Conservation (phyloP, 768 basidiomycete genomes). For the Hygrocybe punicea region DNA sequence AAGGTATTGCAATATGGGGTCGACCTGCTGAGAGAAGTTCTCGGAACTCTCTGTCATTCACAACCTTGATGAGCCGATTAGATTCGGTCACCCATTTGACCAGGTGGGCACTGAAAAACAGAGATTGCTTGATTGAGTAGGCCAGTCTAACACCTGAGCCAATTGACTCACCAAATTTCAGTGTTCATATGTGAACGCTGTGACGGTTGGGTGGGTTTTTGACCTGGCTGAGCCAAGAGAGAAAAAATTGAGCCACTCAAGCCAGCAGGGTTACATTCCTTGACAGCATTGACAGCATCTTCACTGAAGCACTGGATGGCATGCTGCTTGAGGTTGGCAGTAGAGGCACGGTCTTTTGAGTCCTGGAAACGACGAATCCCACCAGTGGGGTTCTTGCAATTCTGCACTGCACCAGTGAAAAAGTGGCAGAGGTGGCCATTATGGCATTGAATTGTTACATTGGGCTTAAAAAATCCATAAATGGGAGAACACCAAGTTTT, state of each 20-base stretch:
- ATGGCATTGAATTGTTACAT: no score
- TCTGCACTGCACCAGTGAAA: slow-evolving; percentile 13
- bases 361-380: slow-evolving; percentile 20
- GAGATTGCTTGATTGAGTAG: slow-evolving; percentile 3
- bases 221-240: slow-evolving; percentile 25
- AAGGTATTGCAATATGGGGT: slow-evolving; percentile 36
- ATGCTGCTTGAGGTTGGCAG: slow-evolving; percentile 29
- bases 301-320: slow-evolving; percentile 28
- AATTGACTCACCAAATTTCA: slow-evolving; percentile 9
- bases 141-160: neutral
- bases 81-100: slow-evolving; percentile 36
- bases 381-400: slow-evolving; percentile 12
- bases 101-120: slow-evolving; percentile 23
- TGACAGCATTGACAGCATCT: slow-evolving; percentile 11
- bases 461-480: no score
- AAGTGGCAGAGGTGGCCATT: no score
- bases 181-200: slow-evolving; percentile 23
- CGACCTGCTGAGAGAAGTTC: slow-evolving; percentile 33
- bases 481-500: no score
- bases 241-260: slow-evolving; percentile 24
- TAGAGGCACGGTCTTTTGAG: slow-evolving; percentile 21
- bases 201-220: slow-evolving; percentile 30
- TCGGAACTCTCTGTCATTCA: slow-evolving; percentile 30
- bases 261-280: neutral
- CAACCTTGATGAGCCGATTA: slow-evolving; percentile 30